Conservation (phyloP, 1,284 basidiomycete genomes). For the Sanghuangporus sanghuang region DNA sequence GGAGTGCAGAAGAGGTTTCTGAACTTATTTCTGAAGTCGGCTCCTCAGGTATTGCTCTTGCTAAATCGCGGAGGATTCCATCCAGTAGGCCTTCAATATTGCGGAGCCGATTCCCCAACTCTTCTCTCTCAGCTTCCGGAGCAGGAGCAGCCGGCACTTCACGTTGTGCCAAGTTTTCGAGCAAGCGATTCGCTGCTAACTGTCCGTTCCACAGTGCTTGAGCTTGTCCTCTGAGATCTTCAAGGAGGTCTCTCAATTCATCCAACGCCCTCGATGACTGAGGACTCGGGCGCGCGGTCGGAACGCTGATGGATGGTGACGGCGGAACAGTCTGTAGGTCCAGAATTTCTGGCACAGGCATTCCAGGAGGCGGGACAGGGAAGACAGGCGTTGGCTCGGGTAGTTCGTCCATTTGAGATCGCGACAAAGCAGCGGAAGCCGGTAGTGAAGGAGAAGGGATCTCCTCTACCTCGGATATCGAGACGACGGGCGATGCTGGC, state of each 20-base stretch:
- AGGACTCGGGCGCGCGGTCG: constrained; percentile 13
- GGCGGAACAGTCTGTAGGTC: neutral
- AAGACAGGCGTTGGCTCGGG: neutral
- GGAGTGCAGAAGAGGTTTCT: constrained; percentile 15
- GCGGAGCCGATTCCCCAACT: constrained; percentile 33
- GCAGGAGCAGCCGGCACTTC: constrained; percentile 15
- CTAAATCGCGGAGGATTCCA: constrained; percentile 18
- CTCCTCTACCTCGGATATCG: neutral
- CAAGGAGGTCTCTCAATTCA: constrained; percentile 33
- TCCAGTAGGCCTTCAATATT: constrained; percentile 43
- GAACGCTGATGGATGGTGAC: neutral
- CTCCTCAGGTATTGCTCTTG: constrained; percentile 4
- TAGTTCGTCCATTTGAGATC: neutral
- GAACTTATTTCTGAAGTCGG: constrained; percentile 15
- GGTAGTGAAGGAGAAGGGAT: neutral
- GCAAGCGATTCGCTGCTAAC: constrained; percentile 43
- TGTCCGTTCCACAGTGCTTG: constrained; percentile 54
- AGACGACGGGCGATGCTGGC: constrained; percentile 9
- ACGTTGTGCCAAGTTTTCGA: constrained; percentile 38
- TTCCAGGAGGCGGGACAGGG: neutral
- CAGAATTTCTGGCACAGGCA: constrained; percentile 5
- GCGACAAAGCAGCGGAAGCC: neutral
- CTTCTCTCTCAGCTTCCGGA: constrained; percentile 28
- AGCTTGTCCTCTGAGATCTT: constrained; percentile 47
- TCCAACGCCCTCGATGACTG: constrained; percentile 12